Base-by-base conservation (phyloP, 2,329 filamentous ascomycete species). In the Calycina herbarum region DNA sequence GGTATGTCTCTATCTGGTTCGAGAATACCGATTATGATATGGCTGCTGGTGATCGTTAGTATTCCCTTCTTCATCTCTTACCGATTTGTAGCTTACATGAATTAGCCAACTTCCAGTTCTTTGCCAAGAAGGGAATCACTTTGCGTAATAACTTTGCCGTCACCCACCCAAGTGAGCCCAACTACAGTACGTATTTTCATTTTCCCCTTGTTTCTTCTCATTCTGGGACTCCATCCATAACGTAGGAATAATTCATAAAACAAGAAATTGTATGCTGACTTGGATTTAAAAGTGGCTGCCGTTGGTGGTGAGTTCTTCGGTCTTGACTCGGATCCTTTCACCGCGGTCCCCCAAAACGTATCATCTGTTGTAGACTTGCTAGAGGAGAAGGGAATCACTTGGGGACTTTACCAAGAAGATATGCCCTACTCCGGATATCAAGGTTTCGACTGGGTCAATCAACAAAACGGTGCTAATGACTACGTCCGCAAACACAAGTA, bases 401-500 rank as follows among this genome's bases (percentile, higher is more conserved):
- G 89, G 89, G 88, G 81, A 61, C 81, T 88, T 69, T 95, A 94
- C 79, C 86, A 93, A 76, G 91, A 95, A 75, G 88, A 92, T 73
- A 83, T 90, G 82, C 92, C 92, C 1, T 93, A 87, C 77, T 82
- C 86, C 1, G 92, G 92, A 13, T 94, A 86, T 78, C 83, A 91
- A 76, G 91, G 90, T 29, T 76, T 77, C 42, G 80, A 78, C 0
- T 92, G 81, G 75, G 81, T 86, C 64, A 92, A 93, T 77, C 86
- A 86, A 69, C 68, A 85, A 70, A 91, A 84, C 2, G 84, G 85
- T 35, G 82, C 84, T 59, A 91, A 93, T 73, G 86, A 89, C 79
- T 95, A 95, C 75, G 91, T 94, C 7, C 88, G 92, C 74, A 94
- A 95, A 79, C 92, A 95, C 80, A 93, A 94, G 75, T 82, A 80